Percentiles rank a stretch among this genome's conserved stretches.
Evolutionary conservation across 1,284 basidiomycete species (phyloP).

Genomic region (Tremellales sp.): DNA sequence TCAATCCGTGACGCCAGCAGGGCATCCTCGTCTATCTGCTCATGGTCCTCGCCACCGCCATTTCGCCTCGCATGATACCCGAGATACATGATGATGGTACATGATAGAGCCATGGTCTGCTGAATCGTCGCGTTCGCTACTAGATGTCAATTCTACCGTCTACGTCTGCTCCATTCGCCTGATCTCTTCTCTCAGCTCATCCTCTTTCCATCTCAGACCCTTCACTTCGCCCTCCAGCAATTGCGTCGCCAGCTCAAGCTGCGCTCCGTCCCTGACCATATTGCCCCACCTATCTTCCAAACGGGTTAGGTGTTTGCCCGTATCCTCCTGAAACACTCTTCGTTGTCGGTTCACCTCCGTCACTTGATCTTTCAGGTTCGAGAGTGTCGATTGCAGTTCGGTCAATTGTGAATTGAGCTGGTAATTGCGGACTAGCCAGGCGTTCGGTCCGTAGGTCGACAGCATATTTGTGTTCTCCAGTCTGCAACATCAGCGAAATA

Average conservation of each 20-base stretch:
- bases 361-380: slow-evolving; percentile 67
- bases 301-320: slow-evolving; percentile 39
- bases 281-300: slow-evolving; percentile 47
- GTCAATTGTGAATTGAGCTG: slow-evolving; percentile 72
- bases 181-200: slow-evolving; percentile 35
- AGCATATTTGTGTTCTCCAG: slow-evolving; percentile 80
- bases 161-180: slow-evolving; percentile 25
- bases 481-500: slow-evolving; percentile 47
- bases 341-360: slow-evolving; percentile 79
- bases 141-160: no score
- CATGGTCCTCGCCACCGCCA: no score
- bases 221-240: slow-evolving; percentile 45
- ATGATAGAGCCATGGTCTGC: no score
- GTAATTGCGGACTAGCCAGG: slow-evolving; percentile 88
- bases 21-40: no score
- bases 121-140: no score
- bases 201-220: slow-evolving; percentile 36
- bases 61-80: no score
- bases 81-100: no score
- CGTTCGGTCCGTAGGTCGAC: slow-evolving; percentile 82
- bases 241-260: slow-evolving; percentile 47
- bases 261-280: slow-evolving; percentile 41
- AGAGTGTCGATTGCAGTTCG: slow-evolving; percentile 66
- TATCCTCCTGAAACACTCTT: slow-evolving; percentile 60
- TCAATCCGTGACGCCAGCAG: no score